These are phyloP conservation scores for Pythium pyrilobum DNA, from an alignment of 352 stramenopile species.

Conservation along the genomic window DNA sequence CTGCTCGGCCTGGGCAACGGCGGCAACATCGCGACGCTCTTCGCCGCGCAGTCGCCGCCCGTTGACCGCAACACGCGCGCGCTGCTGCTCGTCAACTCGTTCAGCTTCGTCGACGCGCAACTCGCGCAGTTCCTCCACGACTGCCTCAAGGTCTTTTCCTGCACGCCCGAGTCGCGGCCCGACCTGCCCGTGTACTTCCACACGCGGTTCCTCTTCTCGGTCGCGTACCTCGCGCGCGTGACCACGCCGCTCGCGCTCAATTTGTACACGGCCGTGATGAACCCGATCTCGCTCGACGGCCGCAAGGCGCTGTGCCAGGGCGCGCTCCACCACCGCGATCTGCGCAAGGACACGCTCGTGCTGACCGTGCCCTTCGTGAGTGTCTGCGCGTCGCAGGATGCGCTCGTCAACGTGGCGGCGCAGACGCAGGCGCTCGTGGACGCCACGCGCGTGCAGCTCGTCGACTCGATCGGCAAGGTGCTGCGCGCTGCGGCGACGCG, in stretches of 20 bases:
- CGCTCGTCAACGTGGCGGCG: constrained; percentile 70
- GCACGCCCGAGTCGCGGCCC: constrained; percentile 83
- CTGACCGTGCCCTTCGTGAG: constrained; percentile 82
- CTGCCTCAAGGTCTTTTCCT: constrained; percentile 92
- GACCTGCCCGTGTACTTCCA: constrained; percentile 96
- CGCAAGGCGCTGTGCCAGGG: constrained; percentile 88
- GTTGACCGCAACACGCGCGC: constrained; percentile 61
- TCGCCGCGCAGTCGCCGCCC: constrained; percentile 48
- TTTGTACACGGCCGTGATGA: constrained; percentile 93
- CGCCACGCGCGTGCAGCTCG: constrained; percentile 24
- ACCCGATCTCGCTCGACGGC: constrained; percentile 90
- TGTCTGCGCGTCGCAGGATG: constrained; percentile 86
- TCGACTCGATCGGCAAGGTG: constrained; percentile 79
- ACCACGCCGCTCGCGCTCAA: constrained; percentile 94
- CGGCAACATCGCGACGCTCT: constrained; percentile 82
- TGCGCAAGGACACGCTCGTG: constrained; percentile 40
- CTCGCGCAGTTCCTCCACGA: constrained; percentile 93
- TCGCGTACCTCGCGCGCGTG: constrained; percentile 88
- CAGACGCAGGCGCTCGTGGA: constrained; percentile 79
- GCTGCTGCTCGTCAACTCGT: constrained; percentile 88
- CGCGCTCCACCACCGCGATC: constrained; percentile 80
- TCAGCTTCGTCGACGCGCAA: constrained; percentile 85
- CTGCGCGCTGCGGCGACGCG: constrained; percentile 21
- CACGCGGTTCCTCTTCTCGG: constrained; percentile 91
- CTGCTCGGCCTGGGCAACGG: constrained; percentile 92